Evolutionary conservation across 2,329 filamentous ascomycete genomes (phyloP).

Genomic region (Claviceps fusiformis): DNA sequence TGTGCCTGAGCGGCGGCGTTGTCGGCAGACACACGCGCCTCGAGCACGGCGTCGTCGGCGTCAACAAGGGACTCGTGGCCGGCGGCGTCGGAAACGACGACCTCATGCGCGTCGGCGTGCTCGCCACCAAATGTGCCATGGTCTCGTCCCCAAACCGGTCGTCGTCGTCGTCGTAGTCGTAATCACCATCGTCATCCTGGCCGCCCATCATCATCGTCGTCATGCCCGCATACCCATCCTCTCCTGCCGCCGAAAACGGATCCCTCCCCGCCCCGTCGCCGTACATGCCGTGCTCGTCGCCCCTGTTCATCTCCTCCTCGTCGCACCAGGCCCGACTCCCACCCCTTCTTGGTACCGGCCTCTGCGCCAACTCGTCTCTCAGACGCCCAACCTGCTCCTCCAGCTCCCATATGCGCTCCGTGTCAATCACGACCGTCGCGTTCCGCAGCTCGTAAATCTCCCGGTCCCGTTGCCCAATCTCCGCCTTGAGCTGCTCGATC

Average conservation of each 20-base stretch:
- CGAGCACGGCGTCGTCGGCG: conserved; percentile 19
- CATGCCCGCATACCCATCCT: conserved; percentile 12
- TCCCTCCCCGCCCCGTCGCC: neutral
- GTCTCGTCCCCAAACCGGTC: conserved; percentile 36
- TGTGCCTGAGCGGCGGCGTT: conserved; percentile 11
- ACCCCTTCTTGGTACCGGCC: conserved; percentile 5
- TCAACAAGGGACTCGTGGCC: conserved; percentile 33
- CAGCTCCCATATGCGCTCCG: conserved; percentile 28
- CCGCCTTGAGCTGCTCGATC: conserved; percentile 31
- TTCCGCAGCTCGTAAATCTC: conserved; percentile 41
- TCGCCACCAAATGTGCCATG: conserved; percentile 35
- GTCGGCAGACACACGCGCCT: conserved; percentile 10
- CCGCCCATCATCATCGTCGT: conserved; percentile 20
- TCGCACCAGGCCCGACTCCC: conserved; percentile 3
- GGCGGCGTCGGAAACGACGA: conserved; percentile 43
- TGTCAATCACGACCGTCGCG: conserved; percentile 35
- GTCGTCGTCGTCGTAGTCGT: conserved; percentile 15
- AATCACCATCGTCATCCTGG: conserved; percentile 11
- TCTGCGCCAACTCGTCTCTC: conserved; percentile 18
- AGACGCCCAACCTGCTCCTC: conserved; percentile 26
- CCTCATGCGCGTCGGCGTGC: conserved; percentile 33
- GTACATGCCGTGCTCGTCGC: too few species aligned
- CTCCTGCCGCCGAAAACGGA: neutral
- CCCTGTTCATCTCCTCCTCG: too few species aligned
- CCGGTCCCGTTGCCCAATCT: conserved; percentile 35